Conservation (phyloP, 83 land plant species). For the Thuja plicata region DNA sequence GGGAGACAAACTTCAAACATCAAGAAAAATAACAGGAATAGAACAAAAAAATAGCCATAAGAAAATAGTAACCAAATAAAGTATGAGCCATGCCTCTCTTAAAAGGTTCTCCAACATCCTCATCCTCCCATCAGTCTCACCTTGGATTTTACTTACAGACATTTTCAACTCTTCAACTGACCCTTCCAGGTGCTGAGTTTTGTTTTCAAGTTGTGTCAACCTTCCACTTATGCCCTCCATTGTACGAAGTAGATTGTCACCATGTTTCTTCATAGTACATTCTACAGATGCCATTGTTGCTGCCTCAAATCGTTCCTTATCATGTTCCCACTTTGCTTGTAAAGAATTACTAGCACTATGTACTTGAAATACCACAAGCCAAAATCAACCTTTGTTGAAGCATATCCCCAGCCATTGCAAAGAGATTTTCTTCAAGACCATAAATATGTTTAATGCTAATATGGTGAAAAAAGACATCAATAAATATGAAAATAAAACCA, state of each 20-base stretch:
- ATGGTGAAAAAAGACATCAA: not conserved
- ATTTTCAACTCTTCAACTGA: constrained; percentile 68
- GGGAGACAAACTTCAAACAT: too few species aligned
- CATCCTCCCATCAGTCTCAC: constrained; percentile 74
- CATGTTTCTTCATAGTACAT: constrained; percentile 68
- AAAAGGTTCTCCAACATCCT: constrained; percentile 74
- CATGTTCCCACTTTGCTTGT: constrained; percentile 31
- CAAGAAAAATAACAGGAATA: not conserved
- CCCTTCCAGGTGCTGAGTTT: constrained; percentile 64
- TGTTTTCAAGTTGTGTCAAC: constrained; percentile 68
- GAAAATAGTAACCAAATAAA: constrained; percentile 10
- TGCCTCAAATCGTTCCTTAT: constrained; percentile 30
- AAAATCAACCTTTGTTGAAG: not conserved
- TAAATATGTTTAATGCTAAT: not conserved
- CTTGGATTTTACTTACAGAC: constrained; percentile 57
- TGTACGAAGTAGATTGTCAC: constrained; percentile 65
- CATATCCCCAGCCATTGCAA: not conserved
- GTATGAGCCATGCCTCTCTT: constrained; percentile 57
- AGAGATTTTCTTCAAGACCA: not conserved
- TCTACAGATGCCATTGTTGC: constrained; percentile 65
- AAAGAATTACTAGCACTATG: constrained; percentile 27
- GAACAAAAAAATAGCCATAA: not conserved
- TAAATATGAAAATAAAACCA: not conserved
- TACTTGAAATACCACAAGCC: constrained; percentile 1
- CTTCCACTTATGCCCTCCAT: constrained; percentile 80